Percentiles rank a stretch among this genome's conserved stretches.
These are phyloP conservation scores for Beauveria brongniartii DNA, from an alignment of 2,329 filamentous ascomycete genomes.

Conservation along the genomic window DNA sequence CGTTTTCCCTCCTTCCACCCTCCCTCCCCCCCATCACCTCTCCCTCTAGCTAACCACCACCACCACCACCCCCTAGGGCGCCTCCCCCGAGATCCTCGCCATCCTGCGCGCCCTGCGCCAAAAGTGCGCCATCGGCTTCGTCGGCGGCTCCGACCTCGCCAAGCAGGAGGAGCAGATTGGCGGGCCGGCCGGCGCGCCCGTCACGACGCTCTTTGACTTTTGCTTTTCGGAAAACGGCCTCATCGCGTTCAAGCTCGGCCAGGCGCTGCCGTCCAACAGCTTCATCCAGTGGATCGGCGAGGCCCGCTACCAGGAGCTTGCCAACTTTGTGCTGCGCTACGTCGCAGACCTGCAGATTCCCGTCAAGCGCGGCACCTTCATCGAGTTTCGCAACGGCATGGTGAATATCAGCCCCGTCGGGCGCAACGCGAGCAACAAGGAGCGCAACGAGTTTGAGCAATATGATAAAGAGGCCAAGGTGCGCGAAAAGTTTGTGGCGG, in stretches of 20 bases:
- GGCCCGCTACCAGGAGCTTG: constrained; percentile 68
- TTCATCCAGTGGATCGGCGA: constrained; percentile 94
- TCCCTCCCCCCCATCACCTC: neutral
- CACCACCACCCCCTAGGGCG: constrained; percentile 39
- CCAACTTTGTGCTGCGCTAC: constrained; percentile 70
- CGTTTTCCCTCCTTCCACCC: constrained; percentile 11
- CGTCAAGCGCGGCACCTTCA: constrained; percentile 74
- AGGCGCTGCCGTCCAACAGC: constrained; percentile 65
- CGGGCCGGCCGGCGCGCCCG: constrained; percentile 49
- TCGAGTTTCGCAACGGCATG: constrained; percentile 90
- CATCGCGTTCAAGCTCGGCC: constrained; percentile 77
- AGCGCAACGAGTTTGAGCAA: constrained; percentile 73
- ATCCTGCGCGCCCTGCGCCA: constrained; percentile 74
- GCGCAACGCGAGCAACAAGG: constrained; percentile 72
- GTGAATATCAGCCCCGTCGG: constrained; percentile 79
- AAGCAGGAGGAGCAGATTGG: constrained; percentile 98
- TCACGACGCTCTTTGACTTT: constrained; percentile 89
- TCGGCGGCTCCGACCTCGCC: constrained; percentile 81
- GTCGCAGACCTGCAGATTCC: constrained; percentile 78
- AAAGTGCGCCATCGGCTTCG: constrained; percentile 83
- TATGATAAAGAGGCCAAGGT: constrained; percentile 75
- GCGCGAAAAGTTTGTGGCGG: constrained; percentile 65
- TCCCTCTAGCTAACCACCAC: neutral
- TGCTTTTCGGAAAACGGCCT: constrained; percentile 97
- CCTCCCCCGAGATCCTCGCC: constrained; percentile 72